Conservation (phyloP, 805 yeast species). For the Maudiozyma turicensis region DNA sequence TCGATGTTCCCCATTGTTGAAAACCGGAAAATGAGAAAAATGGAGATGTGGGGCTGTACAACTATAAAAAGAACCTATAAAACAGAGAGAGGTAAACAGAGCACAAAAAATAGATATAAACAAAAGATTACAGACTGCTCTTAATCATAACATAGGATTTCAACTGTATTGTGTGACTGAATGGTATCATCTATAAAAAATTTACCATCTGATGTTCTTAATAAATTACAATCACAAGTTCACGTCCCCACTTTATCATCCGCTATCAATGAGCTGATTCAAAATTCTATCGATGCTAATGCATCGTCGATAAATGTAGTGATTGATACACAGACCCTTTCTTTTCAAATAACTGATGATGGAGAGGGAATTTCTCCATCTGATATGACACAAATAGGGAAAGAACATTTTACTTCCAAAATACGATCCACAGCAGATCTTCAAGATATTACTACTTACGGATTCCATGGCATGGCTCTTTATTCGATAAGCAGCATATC, state of each 20-base stretch:
- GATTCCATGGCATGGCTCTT: constrained; percentile 70
- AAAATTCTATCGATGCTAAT: constrained; percentile 47
- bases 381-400: constrained; percentile 41
- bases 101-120: no score
- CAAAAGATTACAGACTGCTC: no score
- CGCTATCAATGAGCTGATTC: constrained; percentile 41
- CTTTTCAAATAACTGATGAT: constrained; percentile 47
- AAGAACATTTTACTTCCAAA: constrained; percentile 49
- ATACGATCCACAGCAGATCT: constrained; percentile 32
- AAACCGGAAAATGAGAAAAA: no score
- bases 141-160: no score
- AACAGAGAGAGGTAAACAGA: no score
- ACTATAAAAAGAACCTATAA: no score
- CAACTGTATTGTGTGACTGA: background rate
- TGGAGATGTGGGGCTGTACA: no score
- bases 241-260: constrained; percentile 30
- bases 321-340: constrained; percentile 29
- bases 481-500: constrained; percentile 43
- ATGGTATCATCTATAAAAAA: constrained; percentile 8
- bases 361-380: constrained; percentile 56
- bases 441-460: constrained; percentile 36
- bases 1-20: no score
- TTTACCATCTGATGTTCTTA: constrained; percentile 10
- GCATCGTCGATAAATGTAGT: constrained; percentile 33
- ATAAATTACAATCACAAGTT: constrained; percentile 28